phyloP scores from a whole-genome alignment of 768 basidiomycete genomes.

The Postia placenta region DNA sequence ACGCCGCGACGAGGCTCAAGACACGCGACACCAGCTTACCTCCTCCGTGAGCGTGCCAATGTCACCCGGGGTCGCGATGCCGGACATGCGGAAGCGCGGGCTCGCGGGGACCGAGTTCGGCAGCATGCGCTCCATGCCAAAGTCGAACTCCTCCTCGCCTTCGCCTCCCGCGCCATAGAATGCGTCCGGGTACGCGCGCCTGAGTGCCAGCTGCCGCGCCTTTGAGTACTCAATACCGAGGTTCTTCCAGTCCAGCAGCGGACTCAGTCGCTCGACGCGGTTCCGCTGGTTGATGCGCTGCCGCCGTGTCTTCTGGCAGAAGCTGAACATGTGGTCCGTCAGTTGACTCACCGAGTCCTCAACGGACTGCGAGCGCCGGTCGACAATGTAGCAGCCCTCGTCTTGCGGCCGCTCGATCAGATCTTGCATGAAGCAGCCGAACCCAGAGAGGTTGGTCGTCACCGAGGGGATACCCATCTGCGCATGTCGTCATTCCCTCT shows the following conservation, averaged over 20 bases:
- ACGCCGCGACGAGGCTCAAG: no score
- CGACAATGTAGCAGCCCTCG: slow-evolving; percentile 96
- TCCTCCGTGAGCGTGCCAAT: slow-evolving; percentile 86
- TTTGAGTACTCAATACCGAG: slow-evolving; percentile 96
- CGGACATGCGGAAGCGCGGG: slow-evolving; percentile 68
- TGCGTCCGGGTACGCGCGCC: slow-evolving; percentile 92
- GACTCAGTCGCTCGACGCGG: slow-evolving; percentile 89
- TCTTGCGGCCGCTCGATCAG: slow-evolving; percentile 91
- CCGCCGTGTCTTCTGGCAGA: slow-evolving; percentile 80
- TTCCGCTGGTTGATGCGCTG: slow-evolving; percentile 99
- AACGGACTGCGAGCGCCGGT: slow-evolving; percentile 81
- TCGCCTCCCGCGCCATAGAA: slow-evolving; percentile 62
- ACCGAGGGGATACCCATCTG: slow-evolving; percentile 98
- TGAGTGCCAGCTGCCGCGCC: slow-evolving; percentile 83
- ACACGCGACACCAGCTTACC: slow-evolving; percentile 33
- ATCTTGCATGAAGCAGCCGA: slow-evolving; percentile 98
- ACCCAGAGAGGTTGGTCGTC: slow-evolving; percentile 96
- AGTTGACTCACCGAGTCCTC: slow-evolving; percentile 90
- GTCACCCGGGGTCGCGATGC: slow-evolving; percentile 89
- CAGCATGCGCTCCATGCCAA: slow-evolving; percentile 64
- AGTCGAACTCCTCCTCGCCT: slow-evolving; percentile 49
- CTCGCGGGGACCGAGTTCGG: slow-evolving; percentile 82
- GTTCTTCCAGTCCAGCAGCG: slow-evolving; percentile 97
- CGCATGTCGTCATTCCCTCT: not conserved
- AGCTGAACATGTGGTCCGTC: slow-evolving; percentile 65